Conservation (phyloP, 2,329 filamentous ascomycete genomes). For the Monosporascus sp. region DNA sequence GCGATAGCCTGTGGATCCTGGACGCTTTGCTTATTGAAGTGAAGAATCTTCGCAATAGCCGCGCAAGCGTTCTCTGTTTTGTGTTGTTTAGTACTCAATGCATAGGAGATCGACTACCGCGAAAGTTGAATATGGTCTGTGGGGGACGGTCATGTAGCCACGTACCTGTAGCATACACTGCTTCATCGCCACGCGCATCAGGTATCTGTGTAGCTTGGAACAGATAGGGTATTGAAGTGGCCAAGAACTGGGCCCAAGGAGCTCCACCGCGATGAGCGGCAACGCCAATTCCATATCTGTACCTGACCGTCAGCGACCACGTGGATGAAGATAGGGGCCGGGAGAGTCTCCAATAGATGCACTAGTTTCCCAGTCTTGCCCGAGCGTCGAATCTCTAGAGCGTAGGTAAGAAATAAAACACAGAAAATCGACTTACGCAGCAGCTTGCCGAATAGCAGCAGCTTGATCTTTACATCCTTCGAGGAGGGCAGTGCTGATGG, state of each 20-base stretch:
- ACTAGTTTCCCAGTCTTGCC: too few relatives aligned
- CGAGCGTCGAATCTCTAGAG: too few relatives aligned
- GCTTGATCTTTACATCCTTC: conserved; percentile 81
- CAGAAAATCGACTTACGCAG: conserved; percentile 50
- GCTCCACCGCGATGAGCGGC: conserved; percentile 88
- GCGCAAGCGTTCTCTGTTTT: conserved; percentile 80
- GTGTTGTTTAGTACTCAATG: background rate
- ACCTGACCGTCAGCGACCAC: background rate
- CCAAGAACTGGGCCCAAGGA: conserved; percentile 82
- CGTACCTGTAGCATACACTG: conserved; percentile 76
- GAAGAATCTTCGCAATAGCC: conserved; percentile 92
- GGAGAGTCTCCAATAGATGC: too few relatives aligned
- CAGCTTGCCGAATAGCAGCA: conserved; percentile 89
- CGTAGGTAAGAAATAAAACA: background rate
- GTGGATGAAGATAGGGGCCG: too few relatives aligned
- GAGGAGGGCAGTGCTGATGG: conserved; percentile 82
- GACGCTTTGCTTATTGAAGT: conserved; percentile 77
- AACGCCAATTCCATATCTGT: conserved; percentile 77
- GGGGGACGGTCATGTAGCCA: background rate
- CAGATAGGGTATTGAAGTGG: conserved; percentile 70
- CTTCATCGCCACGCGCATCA: conserved; percentile 82
- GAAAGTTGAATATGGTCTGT: background rate
- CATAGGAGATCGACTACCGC: background rate
- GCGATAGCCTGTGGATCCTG: conserved; percentile 70
- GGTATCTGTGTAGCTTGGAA: conserved; percentile 80